These are phyloP conservation scores for Closterium sp. DNA, from an alignment of 139 green algal genomes.

Conservation along the genomic window DNA sequence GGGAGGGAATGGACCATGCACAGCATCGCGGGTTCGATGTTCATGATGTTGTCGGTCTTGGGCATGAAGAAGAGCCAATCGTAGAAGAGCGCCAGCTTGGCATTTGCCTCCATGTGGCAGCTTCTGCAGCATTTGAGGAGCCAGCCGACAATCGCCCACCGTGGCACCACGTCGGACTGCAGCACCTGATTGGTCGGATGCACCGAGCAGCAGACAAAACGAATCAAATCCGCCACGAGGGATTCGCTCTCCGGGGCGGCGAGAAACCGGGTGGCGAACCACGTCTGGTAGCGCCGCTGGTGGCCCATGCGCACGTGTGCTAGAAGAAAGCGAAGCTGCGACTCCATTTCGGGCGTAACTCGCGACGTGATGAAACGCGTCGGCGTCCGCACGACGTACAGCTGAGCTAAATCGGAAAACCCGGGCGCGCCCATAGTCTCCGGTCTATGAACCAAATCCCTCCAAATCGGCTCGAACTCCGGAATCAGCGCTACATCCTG, in stretches of 20 bases:
- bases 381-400: slow-evolving; percentile 38
- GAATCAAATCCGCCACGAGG: slow-evolving; percentile 46
- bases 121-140: slow-evolving; percentile 54
- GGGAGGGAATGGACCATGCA: slow-evolving; percentile 56
- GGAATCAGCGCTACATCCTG: slow-evolving; percentile 46
- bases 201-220: slow-evolving; percentile 47
- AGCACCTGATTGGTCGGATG: slow-evolving; percentile 52
- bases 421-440: slow-evolving; percentile 27
- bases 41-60: slow-evolving; percentile 54
- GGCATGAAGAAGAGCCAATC: slow-evolving; percentile 53
- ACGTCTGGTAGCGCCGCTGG: slow-evolving; percentile 52
- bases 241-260: slow-evolving; percentile 41
- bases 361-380: slow-evolving; percentile 31
- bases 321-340: slow-evolving; percentile 43
- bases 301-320: slow-evolving; percentile 52
- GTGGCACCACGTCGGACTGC: slow-evolving; percentile 44
- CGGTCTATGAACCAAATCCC: slow-evolving; percentile 41
- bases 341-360: slow-evolving; percentile 49
- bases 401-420: slow-evolving; percentile 46
- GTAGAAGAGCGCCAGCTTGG: slow-evolving; percentile 53
- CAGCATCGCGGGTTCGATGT: slow-evolving; percentile 55
- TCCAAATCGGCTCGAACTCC: slow-evolving; percentile 52
- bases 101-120: slow-evolving; percentile 34
- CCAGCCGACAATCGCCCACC: slow-evolving; percentile 51
- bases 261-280: slow-evolving; percentile 37